phyloP scores from a whole-genome alignment of 225 moss, liverwort and hornwort species.

The Bryum argenteum region DNA sequence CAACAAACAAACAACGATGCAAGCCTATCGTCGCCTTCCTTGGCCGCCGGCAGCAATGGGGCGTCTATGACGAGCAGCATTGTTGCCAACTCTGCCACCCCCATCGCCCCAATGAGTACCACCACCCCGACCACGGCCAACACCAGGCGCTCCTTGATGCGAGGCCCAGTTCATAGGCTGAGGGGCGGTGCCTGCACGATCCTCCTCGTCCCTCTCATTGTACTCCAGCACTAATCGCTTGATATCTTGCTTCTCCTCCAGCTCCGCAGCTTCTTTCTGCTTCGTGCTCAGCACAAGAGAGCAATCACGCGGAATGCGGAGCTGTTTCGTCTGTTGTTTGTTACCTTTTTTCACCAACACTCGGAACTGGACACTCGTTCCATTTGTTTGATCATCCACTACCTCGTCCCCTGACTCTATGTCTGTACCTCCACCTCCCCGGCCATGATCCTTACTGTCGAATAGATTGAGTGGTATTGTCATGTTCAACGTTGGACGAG shows the following conservation, averaged over 20 bases:
- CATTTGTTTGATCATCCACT: conserved; percentile 72
- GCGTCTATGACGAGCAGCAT: conserved; percentile 73
- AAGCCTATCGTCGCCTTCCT: conserved; percentile 64
- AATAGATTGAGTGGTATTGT: conserved; percentile 97
- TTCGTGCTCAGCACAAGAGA: conserved; percentile 95
- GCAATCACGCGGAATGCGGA: conserved; percentile 94
- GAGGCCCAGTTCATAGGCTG: conserved; percentile 91
- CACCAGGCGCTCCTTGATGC: conserved; percentile 46
- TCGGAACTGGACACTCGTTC: conserved; percentile 84
- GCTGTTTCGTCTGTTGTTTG: conserved; percentile 96
- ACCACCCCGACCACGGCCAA: conserved; percentile 59
- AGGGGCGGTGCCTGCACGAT: conserved; percentile 80
- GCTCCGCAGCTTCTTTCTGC: conserved; percentile 97
- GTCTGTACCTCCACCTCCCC: conserved; percentile 68
- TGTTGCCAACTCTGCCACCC: conserved; percentile 70
- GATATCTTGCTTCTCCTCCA: conserved; percentile 99
- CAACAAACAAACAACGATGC: neutral
- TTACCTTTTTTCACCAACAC: conserved; percentile 96
- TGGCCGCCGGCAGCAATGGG: conserved; percentile 95
- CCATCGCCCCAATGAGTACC: conserved; percentile 78
- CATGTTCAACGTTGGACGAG: conserved; percentile 93
- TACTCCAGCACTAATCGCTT: conserved; percentile 94
- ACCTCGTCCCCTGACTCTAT: conserved; percentile 92
- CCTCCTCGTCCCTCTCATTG: conserved; percentile 99
- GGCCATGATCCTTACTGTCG: conserved; percentile 91